Evolutionary conservation across 139 green algal genomes (phyloP), one percentile per base, ranked within the genome.

Genomic region (Pleodorina starrii): DNA sequence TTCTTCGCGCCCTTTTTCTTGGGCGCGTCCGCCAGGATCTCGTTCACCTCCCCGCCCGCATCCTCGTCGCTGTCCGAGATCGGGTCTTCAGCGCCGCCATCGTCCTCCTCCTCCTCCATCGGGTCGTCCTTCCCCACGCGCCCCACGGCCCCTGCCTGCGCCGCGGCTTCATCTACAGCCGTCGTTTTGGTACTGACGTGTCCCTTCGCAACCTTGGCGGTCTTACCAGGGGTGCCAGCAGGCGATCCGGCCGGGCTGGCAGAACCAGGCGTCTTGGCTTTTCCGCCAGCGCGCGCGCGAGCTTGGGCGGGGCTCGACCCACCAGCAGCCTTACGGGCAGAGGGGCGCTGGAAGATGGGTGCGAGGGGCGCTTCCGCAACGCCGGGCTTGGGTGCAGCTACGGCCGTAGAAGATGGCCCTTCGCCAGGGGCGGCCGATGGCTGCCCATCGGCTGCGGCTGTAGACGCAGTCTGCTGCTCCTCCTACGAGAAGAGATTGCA

Each of bases 21-120:
- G 7, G 57, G 35, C 23, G 54, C 59, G 40, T 27, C 79, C 14
- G 80, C 16, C 42, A 57, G 17, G 35, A 63, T 32, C n/a, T 27
- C 66, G 10, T 68, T 50, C 21, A 57, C n/a, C 60, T 90, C 76
- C 1, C 54, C 73, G 29, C 66, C 74, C 74, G 29, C 74, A 4
- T 85, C 46, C 32, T 72, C 60, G 36, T 77, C 59, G 19, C 74
- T 90, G 54, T 59, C 82, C 11, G 78, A 85, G n/a, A 88, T 88
- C 29, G 82, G 82, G 66, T 88, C 82, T 66, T 88, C 82, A 44
- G 59, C 80, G 29, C 44, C 46, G 14, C 19, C 10, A 21, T 63
- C 60, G 16, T 43, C 57, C 1, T 14, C 25, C 4, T 59, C 57
- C 7, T 81, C 44, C n/a, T n/a, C n/a, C n/a, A n/a, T n/a, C n/a